Evolutionary conservation across 257 asterid genomes (phyloP).

Genomic region (Salvia rosmarinus): DNA sequence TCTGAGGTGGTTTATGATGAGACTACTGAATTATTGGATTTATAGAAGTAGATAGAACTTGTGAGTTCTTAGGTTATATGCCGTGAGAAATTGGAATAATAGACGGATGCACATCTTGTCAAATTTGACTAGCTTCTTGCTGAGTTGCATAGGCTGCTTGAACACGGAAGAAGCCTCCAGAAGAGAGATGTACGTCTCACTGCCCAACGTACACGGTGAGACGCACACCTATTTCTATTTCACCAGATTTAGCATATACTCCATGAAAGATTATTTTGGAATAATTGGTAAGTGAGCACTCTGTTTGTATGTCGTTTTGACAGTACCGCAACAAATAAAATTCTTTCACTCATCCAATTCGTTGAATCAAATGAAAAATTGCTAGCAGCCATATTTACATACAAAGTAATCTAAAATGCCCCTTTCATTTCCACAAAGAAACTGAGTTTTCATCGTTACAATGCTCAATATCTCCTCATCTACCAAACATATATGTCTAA

Average conservation of each 20-base stretch:
- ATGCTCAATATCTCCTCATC: background rate
- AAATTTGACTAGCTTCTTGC: background rate
- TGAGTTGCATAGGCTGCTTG: background rate
- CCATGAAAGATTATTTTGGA: background rate
- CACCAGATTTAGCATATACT: background rate
- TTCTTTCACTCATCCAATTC: background rate
- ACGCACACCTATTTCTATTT: no score
- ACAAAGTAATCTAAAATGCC: background rate
- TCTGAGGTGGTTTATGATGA: background rate
- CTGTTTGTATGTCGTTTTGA: no score
- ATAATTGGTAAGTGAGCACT: background rate
- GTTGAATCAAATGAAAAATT: background rate
- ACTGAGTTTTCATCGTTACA: background rate
- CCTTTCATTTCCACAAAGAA: background rate
- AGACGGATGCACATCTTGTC: background rate
- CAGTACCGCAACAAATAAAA: background rate
- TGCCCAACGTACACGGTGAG: background rate
- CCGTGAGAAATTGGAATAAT: background rate
- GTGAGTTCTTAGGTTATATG: background rate
- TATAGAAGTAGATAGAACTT: background rate
- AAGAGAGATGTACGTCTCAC: background rate
- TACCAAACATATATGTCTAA: background rate
- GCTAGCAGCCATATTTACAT: background rate
- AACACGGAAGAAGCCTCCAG: background rate
- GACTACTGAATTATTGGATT: background rate